phyloP scores from a whole-genome alignment of 1,284 basidiomycete species.

The Apiotrichum domesticum region DNA sequence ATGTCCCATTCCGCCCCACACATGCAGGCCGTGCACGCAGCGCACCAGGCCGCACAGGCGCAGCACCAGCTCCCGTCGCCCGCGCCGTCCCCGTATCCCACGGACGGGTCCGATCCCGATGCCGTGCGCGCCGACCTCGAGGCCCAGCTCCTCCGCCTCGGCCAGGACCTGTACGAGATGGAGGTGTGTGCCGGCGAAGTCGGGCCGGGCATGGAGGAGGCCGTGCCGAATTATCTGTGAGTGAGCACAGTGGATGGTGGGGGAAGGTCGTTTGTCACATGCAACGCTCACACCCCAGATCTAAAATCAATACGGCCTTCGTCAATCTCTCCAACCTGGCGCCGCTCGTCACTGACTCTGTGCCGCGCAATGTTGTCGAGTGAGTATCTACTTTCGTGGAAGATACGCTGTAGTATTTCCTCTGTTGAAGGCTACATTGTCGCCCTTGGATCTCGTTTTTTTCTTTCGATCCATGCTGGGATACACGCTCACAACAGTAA shows the following conservation, averaged over 20 bases:
- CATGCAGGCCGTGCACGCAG: too few species aligned
- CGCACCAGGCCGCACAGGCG: too few species aligned
- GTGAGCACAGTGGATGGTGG: conserved; percentile 4
- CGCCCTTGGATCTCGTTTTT: background rate
- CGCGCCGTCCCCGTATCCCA: conserved; percentile 25
- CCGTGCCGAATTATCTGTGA: conserved; percentile 35
- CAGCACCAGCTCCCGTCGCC: conserved; percentile 32
- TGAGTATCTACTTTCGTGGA: conserved; percentile 14
- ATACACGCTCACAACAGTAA: conserved; percentile 13
- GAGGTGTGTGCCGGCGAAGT: conserved; percentile 44
- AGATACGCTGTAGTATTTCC: background rate
- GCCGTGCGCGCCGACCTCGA: conserved; percentile 32
- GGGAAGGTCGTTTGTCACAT: background rate
- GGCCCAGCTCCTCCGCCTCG: conserved; percentile 25
- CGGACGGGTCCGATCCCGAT: conserved; percentile 20
- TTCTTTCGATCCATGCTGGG: too few species aligned
- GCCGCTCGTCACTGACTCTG: conserved; percentile 31
- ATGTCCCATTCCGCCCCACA: background rate
- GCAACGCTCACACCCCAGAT: conserved; percentile 15
- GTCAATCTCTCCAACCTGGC: conserved; percentile 25
- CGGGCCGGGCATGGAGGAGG: conserved; percentile 29
- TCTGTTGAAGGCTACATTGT: background rate
- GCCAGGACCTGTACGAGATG: conserved; percentile 43
- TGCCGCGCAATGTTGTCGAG: conserved; percentile 38
- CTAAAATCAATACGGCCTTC: conserved; percentile 30